Evolutionary conservation across 2,329 filamentous ascomycete species (phyloP), one percentile per base, ranked within the genome.

Genomic region (Ceratocystis albifundus): DNA sequence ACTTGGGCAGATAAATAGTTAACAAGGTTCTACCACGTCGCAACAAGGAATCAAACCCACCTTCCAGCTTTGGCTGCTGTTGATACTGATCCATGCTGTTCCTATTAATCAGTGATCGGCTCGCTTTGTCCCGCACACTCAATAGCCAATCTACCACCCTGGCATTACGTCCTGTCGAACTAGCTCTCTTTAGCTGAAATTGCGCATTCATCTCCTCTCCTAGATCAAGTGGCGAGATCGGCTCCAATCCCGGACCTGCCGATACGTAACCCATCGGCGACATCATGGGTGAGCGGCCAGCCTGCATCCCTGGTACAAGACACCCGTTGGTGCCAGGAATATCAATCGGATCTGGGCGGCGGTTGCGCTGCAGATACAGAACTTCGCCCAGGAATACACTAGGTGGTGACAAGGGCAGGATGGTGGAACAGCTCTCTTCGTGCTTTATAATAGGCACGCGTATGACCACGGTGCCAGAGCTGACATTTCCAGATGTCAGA

Each of bases 61-160:
- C 53, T 17, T 57, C 22, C 25, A 17, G 25, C 30, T 57, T 28
- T 25, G 20, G 53, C 8, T 57, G 53, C 22, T 63, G 45, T 8
- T 48, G 25, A 25, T 48, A 48, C 7, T 59, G 55, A n/a, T 59
- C 28, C 55, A 36, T 59, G 46, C 44, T 63, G 41, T 32, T 46
- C 25, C 61, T 28, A 22, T 50, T 65, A 25, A 25, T 25, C 10
- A 59, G 17, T 25, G 55, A 59, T n/a, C 63, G 63, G 36, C 48
- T 48, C 32, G 63, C 28, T 22, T 61, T 46, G 61, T 30, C 65
- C 8, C 45, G 46, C 12, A 65, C 62, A 36, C 28, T 62, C 4
- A 45, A 28, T 12, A 67, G 48, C 63, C 57, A 67, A 8, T 67
- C 62, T 5, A 62, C 32, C 10, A 67, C 53, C 4, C 62, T 41